Conservation (phyloP, 2,329 filamentous ascomycete species). For the Endoconidiophora laricicola region DNA sequence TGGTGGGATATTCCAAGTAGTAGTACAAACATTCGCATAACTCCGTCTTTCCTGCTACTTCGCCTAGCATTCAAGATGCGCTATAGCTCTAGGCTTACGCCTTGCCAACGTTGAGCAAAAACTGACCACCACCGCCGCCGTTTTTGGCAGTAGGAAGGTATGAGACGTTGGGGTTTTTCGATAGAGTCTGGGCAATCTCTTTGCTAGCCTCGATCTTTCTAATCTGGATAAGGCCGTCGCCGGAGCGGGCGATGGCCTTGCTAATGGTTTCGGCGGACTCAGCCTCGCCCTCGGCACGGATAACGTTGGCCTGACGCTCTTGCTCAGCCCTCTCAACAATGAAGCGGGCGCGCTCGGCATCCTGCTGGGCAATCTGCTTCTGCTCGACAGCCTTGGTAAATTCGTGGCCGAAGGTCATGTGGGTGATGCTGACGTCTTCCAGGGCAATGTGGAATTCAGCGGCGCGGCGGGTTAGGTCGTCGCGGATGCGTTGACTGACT, state of each 20-base stretch:
- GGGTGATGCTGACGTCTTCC: slow-evolving; percentile 96
- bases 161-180: slow-evolving; percentile 84
- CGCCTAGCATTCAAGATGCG: no score
- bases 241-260: slow-evolving; percentile 81
- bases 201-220: slow-evolving; percentile 91
- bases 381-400: slow-evolving; percentile 98
- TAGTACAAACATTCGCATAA: slow-evolving; percentile 7
- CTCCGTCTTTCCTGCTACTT: no score
- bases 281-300: slow-evolving; percentile 92
- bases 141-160: slow-evolving; percentile 73
- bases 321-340: slow-evolving; percentile 98
- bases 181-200: slow-evolving; percentile 84
- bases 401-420: slow-evolving; percentile 99
- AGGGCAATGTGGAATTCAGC: slow-evolving; percentile 97
- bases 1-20: slow-evolving; percentile 2
- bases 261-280: slow-evolving; percentile 92
- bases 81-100: slow-evolving; percentile 17
- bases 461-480: slow-evolving; percentile 81
- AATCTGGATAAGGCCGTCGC: slow-evolving; percentile 89
- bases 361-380: slow-evolving; percentile 99
- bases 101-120: slow-evolving; percentile 36
- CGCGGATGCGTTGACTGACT: slow-evolving; percentile 84
- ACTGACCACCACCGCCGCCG: slow-evolving; percentile 32
- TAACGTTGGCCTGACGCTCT: slow-evolving; percentile 96
- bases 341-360: slow-evolving; percentile 91